phyloP scores from a whole-genome alignment of 2,329 filamentous ascomycete species.

The Colletotrichum neosansevieriae region DNA sequence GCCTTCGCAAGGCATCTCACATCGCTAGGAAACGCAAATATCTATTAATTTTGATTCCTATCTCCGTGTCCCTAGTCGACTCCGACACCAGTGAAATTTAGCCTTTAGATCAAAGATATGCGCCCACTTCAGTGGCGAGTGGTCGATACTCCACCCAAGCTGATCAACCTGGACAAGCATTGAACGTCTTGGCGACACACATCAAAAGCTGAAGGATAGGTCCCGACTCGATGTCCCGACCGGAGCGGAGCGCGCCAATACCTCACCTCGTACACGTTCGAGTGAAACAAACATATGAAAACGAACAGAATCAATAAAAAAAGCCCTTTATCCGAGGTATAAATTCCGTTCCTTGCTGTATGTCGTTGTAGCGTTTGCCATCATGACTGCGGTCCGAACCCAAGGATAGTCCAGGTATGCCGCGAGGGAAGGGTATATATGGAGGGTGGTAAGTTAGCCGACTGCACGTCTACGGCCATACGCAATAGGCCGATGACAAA shows the following conservation, averaged over 20 bases:
- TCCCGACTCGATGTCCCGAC: not conserved
- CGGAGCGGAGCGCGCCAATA: constrained; percentile 1
- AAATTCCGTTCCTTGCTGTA: constrained; percentile 38
- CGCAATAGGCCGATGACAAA: not conserved
- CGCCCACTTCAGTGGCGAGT: not conserved
- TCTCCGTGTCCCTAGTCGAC: constrained; percentile 8
- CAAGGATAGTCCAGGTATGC: constrained; percentile 10
- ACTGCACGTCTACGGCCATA: constrained; percentile 11
- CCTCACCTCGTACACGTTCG: constrained; percentile 26
- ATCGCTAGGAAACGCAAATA: constrained; percentile 1
- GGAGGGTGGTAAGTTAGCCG: not conserved
- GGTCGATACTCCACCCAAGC: not conserved
- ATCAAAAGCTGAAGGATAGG: not conserved
- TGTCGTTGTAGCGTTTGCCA: constrained; percentile 37
- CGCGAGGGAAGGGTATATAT: constrained; percentile 34
- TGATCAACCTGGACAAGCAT: not conserved
- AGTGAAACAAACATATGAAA: constrained; percentile 33
- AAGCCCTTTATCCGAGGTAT: constrained; percentile 38
- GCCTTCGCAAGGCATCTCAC: too few relatives aligned
- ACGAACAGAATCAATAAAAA: constrained; percentile 4
- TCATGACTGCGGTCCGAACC: constrained; percentile 29
- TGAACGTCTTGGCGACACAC: not conserved
- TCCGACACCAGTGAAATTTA: constrained; percentile 9
- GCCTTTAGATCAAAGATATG: not conserved
- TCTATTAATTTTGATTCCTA: constrained; percentile 37